phyloP scores from a whole-genome alignment of 345 rosid species.

The Lepidium africanum region DNA sequence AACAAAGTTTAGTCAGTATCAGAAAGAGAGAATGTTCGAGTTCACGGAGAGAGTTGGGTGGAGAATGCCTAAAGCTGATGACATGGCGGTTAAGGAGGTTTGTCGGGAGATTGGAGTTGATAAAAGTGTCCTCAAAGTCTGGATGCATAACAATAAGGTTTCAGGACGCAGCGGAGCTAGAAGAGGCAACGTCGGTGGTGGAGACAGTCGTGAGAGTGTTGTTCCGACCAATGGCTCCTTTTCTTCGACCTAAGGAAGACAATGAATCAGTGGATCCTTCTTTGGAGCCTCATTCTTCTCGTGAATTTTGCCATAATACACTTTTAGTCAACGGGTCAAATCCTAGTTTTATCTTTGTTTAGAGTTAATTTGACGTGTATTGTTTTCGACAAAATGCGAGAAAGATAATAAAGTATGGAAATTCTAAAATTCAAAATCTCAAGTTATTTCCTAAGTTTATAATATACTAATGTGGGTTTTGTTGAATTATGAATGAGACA shows the following conservation, averaged over 20 bases:
- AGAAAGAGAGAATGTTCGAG: conserved; percentile 63
- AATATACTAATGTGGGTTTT: neutral
- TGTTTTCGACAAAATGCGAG: neutral
- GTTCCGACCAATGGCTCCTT: conserved; percentile 15
- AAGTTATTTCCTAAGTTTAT: neutral
- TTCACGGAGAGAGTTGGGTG: conserved; percentile 77
- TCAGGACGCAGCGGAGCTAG: conserved; percentile 35
- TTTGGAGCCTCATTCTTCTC: too few species aligned
- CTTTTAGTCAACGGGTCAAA: conserved; percentile 15
- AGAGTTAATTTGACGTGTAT: neutral
- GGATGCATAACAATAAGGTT: conserved; percentile 97
- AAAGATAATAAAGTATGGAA: neutral
- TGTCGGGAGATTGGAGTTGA: conserved; percentile 72
- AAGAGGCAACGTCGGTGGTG: neutral
- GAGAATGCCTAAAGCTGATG: conserved; percentile 83
- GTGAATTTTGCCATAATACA: neutral
- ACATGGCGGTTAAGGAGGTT: conserved; percentile 38
- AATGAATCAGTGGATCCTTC: too few species aligned
- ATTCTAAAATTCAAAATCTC: neutral
- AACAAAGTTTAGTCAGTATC: conserved; percentile 59
- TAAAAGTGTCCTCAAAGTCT: conserved; percentile 64
- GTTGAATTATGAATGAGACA: neutral
- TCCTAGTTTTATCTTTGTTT: neutral
- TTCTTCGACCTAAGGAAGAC: neutral
- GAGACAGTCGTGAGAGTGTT: conserved; percentile 3